Conservation (phyloP, 495 filamentous ascomycete genomes). For the Cudoniella acicularis region DNA sequence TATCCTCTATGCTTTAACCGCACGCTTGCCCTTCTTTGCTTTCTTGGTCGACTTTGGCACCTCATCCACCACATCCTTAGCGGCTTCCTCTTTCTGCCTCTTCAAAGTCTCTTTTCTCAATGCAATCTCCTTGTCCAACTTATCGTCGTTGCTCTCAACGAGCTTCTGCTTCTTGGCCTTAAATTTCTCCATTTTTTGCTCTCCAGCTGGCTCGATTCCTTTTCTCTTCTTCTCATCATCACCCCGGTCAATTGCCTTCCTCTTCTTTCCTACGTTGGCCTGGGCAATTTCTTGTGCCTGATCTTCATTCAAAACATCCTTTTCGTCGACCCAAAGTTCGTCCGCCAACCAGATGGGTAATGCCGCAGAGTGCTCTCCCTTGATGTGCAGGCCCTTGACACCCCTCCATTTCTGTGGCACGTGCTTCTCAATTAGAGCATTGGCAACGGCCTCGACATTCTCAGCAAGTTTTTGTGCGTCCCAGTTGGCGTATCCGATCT, state of each 20-base stretch:
- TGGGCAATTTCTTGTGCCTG: slow-evolving; percentile 47
- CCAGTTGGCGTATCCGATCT: slow-evolving; percentile 69
- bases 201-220: slow-evolving; percentile 35
- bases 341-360: slow-evolving; percentile 89
- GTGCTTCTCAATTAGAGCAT: slow-evolving; percentile 67
- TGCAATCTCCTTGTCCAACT: slow-evolving; percentile 56
- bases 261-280: slow-evolving; percentile 64
- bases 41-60: slow-evolving; percentile 25
- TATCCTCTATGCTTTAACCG: background rate
- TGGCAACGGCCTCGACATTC: slow-evolving; percentile 71
- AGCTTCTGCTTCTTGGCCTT: slow-evolving; percentile 50
- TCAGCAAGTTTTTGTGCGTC: slow-evolving; percentile 69
- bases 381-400: slow-evolving; percentile 80
- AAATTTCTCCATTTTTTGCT: slow-evolving; percentile 37
- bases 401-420: slow-evolving; percentile 82
- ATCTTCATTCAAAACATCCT: slow-evolving; percentile 66
- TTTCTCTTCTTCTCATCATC: slow-evolving; percentile 25
- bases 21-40: slow-evolving; percentile 9
- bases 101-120: slow-evolving; percentile 55
- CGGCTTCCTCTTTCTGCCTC: slow-evolving; percentile 46
- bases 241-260: slow-evolving; percentile 49
- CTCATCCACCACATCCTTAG: slow-evolving; percentile 26
- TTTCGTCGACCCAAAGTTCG: slow-evolving; percentile 83
- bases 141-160: slow-evolving; percentile 47
- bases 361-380: slow-evolving; percentile 78